These are phyloP conservation scores for Penicillium dipodomyicola DNA, from an alignment of 495 filamentous ascomycete genomes.

Conservation along the genomic window DNA sequence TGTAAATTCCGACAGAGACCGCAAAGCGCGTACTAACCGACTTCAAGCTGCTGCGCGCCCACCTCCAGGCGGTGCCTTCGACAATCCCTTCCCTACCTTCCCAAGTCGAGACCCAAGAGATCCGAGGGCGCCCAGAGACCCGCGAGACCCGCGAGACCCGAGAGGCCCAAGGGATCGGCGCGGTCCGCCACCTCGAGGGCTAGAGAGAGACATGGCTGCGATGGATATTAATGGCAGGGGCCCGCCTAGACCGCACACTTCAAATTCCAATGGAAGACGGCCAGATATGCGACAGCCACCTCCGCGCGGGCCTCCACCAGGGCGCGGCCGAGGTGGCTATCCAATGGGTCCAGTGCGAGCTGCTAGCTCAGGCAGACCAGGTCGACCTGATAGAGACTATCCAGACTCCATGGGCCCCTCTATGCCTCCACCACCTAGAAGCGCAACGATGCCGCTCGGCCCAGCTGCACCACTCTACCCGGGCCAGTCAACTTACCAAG, in stretches of 20 bases:
- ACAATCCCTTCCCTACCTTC: conserved; percentile 68
- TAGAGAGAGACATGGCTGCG: conserved; percentile 54
- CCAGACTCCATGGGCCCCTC: conserved; percentile 30
- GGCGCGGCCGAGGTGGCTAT: conserved; percentile 24
- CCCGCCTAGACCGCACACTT: conserved; percentile 40
- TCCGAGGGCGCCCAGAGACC: conserved; percentile 19
- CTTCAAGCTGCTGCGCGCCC: conserved; percentile 28
- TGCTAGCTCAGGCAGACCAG: conserved; percentile 29
- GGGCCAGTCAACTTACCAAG: conserved; percentile 35
- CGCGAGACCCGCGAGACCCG: conserved; percentile 24
- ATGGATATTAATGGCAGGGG: conserved; percentile 54
- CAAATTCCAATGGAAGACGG: conserved; percentile 36
- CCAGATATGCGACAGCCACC: conserved; percentile 32
- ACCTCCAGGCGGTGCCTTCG: conserved; percentile 54
- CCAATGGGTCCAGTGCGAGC: conserved; percentile 27
- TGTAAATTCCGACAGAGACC: conserved; percentile 16
- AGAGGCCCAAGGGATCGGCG: conserved; percentile 23
- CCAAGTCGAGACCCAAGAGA: conserved; percentile 35
- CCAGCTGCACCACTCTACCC: conserved; percentile 26
- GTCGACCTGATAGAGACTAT: conserved; percentile 30
- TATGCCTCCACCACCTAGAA: conserved; percentile 33
- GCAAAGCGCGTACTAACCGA: conserved; percentile 12
- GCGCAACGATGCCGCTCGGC: conserved; percentile 40
- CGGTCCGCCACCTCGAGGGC: conserved; percentile 28
- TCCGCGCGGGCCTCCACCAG: conserved; percentile 26